Evolutionary conservation across 2,329 filamentous ascomycete genomes (phyloP), one percentile per base, ranked within the genome.

Genomic region (Pleurostoma richardsiae): DNA sequence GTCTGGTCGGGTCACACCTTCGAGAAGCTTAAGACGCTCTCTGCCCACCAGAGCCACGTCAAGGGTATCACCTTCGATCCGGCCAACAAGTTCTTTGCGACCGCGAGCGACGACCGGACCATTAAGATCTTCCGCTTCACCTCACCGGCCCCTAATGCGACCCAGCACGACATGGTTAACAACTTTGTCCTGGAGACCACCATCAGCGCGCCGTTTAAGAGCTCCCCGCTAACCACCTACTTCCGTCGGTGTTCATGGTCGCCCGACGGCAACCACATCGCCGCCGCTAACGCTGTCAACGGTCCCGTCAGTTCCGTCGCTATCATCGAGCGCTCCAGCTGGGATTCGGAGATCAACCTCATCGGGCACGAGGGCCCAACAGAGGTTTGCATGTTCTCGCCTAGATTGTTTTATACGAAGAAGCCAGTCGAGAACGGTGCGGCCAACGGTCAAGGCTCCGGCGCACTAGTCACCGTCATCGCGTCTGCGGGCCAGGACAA

Each of bases 51-150:
- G 65, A 96, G 90, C 64, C 95, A 97, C 64, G 94, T 99, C 71
- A 99, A 99, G 66, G 94, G 95, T 52, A 95, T 99, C 59, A 96
- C 92, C 0, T 99, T 99, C 62, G 94, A 99, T 62, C 94, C 94
- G 1, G 94, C 94, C 39, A 97, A 97, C 72, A 99, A 97, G 64
- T 99, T 96, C 73, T 99, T 99, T 67, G 94, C 95, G 11, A 99
- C 95, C 0, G 91, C 95, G 3, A 96, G 90, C 69, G 94, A 99
- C 65, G 94, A 99, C 66, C 84, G 94, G 49, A 92, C 90, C 3
- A 95, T 99, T 68, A 95, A 95, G 65, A 89, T 99, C 58, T 97
- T 95, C 68, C 84, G 91, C 49, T 99, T 96, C 65, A 96, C 88
- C 3, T 87, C 92, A 1, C 91, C 94, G 0, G 80, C 86, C 1